A percentile compares a stretch with the other conserved stretches of the same genome.
phyloP scores from a whole-genome alignment of 257 asterid species.

The Mentha longifolia region DNA sequence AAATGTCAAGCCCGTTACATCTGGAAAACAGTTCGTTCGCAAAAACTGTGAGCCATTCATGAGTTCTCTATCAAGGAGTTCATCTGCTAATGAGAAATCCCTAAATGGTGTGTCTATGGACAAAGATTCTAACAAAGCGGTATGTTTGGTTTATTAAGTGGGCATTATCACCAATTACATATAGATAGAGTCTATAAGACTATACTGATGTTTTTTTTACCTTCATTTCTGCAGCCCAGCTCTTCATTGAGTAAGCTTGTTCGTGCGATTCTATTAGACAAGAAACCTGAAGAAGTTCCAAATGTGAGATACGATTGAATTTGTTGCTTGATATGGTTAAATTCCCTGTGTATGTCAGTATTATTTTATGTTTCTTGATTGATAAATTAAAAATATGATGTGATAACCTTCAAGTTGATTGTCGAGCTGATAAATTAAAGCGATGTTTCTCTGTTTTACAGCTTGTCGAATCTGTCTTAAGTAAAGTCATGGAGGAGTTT shows the following conservation, averaged over 20 bases:
- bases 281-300: slow-evolving; percentile 95
- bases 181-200: not conserved
- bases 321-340: not conserved
- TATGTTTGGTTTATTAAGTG: slow-evolving; percentile 35
- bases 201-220: slow-evolving; percentile 12
- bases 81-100: slow-evolving; percentile 58
- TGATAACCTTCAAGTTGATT: slow-evolving; percentile 27
- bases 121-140: slow-evolving; percentile 57
- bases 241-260: slow-evolving; percentile 83
- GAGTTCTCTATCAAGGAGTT: slow-evolving; percentile 60
- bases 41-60: slow-evolving; percentile 90
- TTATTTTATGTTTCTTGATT: slow-evolving; percentile 1
- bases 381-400: slow-evolving; percentile 14
- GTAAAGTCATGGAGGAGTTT: slow-evolving; percentile 85
- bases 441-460: slow-evolving; percentile 49
- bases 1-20: slow-evolving; percentile 60
- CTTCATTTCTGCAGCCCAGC: slow-evolving; percentile 57
- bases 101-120: slow-evolving; percentile 45
- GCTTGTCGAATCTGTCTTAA: slow-evolving; percentile 90
- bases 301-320: slow-evolving; percentile 46
- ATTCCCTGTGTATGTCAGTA: not conserved
- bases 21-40: slow-evolving; percentile 78
- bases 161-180: slow-evolving; percentile 21
- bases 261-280: slow-evolving; percentile 72
- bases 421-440: slow-evolving; percentile 26